Evolutionary conservation across 148 eudicot genomes (phyloP).

Genomic region (Spergularia bocconei): DNA sequence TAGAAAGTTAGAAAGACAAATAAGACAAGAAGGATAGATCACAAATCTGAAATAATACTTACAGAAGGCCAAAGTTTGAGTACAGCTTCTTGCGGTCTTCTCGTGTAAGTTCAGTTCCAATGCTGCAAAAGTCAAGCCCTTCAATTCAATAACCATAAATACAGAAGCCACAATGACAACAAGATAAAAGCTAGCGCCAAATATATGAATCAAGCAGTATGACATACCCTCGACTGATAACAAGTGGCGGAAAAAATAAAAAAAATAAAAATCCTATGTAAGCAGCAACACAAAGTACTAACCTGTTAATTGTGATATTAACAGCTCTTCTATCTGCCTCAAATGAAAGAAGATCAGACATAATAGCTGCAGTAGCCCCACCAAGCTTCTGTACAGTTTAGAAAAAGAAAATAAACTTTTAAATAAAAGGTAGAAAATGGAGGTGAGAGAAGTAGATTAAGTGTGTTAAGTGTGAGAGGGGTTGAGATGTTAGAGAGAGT

Average conservation of each 20-base stretch:
- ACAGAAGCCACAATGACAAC: neutral
- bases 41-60: slow-evolving; percentile 32
- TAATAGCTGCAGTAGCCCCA: slow-evolving; percentile 96
- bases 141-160: slow-evolving; percentile 4
- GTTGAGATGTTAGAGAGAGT: neutral
- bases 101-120: slow-evolving; percentile 96
- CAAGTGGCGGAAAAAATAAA: neutral
- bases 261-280: neutral
- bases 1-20: neutral
- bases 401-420: slow-evolving; percentile 7
- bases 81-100: slow-evolving; percentile 93
- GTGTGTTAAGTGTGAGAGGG: neutral
- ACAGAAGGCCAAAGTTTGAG: slow-evolving; percentile 87
- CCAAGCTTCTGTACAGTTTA: slow-evolving; percentile 70
- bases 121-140: slow-evolving; percentile 46
- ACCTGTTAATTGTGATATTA: slow-evolving; percentile 95
- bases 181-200: neutral
- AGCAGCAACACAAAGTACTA: neutral
- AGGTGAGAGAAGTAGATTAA: neutral
- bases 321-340: slow-evolving; percentile 99
- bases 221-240: neutral
- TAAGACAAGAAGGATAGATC: neutral
- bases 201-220: neutral
- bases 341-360: slow-evolving; percentile 96
- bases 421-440: neutral